Percentiles rank a stretch among this genome's conserved stretches.
Evolutionary conservation across 129 eudicot species (phyloP).

Genomic region (Chrysanthemum seticuspe): DNA sequence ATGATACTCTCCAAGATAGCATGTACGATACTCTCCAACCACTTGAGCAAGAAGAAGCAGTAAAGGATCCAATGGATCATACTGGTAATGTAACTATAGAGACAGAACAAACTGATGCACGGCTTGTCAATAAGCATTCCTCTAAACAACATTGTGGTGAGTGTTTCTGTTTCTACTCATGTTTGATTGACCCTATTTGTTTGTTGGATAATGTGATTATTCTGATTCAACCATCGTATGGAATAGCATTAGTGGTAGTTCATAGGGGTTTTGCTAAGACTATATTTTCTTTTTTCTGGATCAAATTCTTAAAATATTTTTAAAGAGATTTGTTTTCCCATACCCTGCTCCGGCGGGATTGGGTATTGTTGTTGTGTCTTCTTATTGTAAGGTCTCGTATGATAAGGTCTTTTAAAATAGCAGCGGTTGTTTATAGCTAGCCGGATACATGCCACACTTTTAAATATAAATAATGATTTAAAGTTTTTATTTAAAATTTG

Average conservation of each 20-base stretch:
- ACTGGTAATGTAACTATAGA: conserved; percentile 44
- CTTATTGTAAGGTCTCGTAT: too few relatives aligned
- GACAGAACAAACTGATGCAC: conserved; percentile 36
- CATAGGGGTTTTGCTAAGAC: conserved; percentile 3
- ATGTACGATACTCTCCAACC: conserved; percentile 64
- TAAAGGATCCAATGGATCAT: conserved; percentile 27
- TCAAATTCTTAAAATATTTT: too few relatives aligned
- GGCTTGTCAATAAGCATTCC: conserved; percentile 15
- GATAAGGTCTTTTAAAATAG: not conserved
- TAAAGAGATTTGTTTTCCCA: too few relatives aligned
- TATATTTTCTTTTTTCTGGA: too few relatives aligned
- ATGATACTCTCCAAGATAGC: conserved; percentile 67
- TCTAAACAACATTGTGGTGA: conserved; percentile 41
- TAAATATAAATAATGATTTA: not conserved
- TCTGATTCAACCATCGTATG: conserved; percentile 1
- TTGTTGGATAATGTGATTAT: not conserved
- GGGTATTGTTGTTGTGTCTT: not conserved
- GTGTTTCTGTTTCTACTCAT: conserved; percentile 27
- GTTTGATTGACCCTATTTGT: conserved; percentile 13
- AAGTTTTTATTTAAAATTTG: too few relatives aligned
- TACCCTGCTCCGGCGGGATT: not conserved
- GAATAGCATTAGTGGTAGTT: not conserved
- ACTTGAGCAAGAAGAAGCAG: conserved; percentile 29
- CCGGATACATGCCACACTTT: not conserved
- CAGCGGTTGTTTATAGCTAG: not conserved